These are phyloP conservation scores for Saitozyma podzolica DNA, from an alignment of 768 basidiomycete genomes.

Conservation along the genomic window DNA sequence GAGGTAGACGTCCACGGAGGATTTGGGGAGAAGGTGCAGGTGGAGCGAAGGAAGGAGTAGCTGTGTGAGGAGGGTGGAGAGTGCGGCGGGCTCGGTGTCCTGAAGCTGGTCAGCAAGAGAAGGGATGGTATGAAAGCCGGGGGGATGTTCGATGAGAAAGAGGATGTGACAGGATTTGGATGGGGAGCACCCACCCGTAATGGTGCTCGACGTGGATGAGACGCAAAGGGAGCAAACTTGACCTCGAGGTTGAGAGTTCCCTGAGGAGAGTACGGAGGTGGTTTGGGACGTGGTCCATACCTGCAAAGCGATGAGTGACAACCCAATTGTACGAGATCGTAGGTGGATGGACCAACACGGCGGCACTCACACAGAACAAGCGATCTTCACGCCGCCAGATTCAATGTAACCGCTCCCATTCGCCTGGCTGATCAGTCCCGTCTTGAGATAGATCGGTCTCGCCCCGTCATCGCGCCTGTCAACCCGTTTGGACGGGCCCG, in stretches of 20 bases:
- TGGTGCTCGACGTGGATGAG: constrained; percentile 71
- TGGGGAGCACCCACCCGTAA: constrained; percentile 66
- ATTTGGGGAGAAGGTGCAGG: constrained; percentile 88
- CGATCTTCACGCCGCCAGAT: constrained; percentile 84
- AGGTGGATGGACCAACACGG: not conserved
- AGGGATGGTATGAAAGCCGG: too few relatives aligned
- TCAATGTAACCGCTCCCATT: constrained; percentile 98
- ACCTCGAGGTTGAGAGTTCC: constrained; percentile 92
- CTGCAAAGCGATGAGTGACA: constrained; percentile 25
- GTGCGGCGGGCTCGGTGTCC: constrained; percentile 91
- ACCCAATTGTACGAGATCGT: not conserved
- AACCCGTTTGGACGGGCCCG: constrained; percentile 52
- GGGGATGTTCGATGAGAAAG: too few relatives aligned
- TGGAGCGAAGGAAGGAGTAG: constrained; percentile 73
- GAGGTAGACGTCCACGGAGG: constrained; percentile 86
- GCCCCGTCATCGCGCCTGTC: constrained; percentile 59
- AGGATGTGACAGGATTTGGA: not conserved
- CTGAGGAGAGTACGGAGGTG: constrained; percentile 59
- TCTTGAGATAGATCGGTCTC: constrained; percentile 67
- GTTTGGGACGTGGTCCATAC: constrained; percentile 65
- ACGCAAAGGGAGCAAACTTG: constrained; percentile 94
- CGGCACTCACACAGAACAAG: constrained; percentile 81
- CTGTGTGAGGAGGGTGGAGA: constrained; percentile 81
- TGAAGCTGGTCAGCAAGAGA: constrained; percentile 48
- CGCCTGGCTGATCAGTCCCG: constrained; percentile 86